These are phyloP conservation scores for Lanmaoa rubissima DNA, from an alignment of 768 basidiomycete genomes.

Conservation along the genomic window DNA sequence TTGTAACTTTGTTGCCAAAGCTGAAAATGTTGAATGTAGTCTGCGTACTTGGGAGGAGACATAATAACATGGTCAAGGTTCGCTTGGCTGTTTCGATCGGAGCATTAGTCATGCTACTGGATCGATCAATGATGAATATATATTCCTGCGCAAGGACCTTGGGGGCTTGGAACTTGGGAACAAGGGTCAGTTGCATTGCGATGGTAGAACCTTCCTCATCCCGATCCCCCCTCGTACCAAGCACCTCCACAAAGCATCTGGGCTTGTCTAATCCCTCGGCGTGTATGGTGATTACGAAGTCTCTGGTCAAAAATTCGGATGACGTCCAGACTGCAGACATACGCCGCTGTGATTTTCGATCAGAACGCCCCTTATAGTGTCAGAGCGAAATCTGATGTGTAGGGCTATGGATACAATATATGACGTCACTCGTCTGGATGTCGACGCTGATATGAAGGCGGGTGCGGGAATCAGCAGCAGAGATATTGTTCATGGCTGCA, in stretches of 20 bases:
- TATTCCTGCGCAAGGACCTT: conserved; percentile 50
- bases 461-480: conserved; percentile 31
- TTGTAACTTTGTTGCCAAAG: conserved; percentile 38
- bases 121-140: conserved; percentile 59
- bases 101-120: conserved; percentile 47
- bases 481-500: conserved; percentile 33
- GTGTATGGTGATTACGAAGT: conserved; percentile 51
- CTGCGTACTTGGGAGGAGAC: conserved; percentile 42
- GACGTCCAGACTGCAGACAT: conserved; percentile 42
- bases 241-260: conserved; percentile 53
- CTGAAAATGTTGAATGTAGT: conserved; percentile 58
- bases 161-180: conserved; percentile 49
- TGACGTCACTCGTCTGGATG: conserved; percentile 48
- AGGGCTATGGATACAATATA: conserved; percentile 42
- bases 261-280: conserved; percentile 52
- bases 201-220: conserved; percentile 29
- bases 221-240: conserved; percentile 12
- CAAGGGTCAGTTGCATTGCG: conserved; percentile 53
- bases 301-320: conserved; percentile 39
- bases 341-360: conserved; percentile 39
- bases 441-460: conserved; percentile 42
- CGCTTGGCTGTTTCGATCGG: conserved; percentile 48
- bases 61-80: conserved; percentile 47
- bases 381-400: conserved; percentile 40
- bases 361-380: conserved; percentile 35